Percentiles rank a stretch among this genome's conserved stretches.
Conservation (phyloP, 805 yeast species). For the Saccharomycopsis sp. region DNA sequence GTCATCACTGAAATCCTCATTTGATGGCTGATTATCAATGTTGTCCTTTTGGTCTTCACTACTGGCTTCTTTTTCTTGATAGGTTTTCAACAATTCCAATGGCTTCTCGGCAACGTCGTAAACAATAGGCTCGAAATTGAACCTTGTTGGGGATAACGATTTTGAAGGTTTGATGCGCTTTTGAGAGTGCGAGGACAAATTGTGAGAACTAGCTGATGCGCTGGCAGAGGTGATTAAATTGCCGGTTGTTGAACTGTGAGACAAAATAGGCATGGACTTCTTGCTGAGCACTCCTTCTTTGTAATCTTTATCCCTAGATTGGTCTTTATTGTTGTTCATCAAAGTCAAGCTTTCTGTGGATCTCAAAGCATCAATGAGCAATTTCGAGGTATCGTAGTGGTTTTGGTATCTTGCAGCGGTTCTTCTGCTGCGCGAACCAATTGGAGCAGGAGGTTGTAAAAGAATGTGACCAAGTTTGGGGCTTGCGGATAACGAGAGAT, state of each 20-base stretch:
- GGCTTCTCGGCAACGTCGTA: slow-evolving; percentile 18
- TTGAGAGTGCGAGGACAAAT: too few relatives aligned
- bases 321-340: slow-evolving; percentile 9
- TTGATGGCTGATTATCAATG: neutral
- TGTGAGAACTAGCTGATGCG: neutral
- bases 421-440: slow-evolving; percentile 22
- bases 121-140: slow-evolving; percentile 19
- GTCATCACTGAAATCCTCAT: slow-evolving; percentile 7
- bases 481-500: slow-evolving; percentile 3
- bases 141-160: slow-evolving; percentile 16
- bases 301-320: too few relatives aligned
- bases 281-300: slow-evolving; percentile 14
- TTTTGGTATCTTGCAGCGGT: slow-evolving; percentile 43
- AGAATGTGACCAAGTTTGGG: slow-evolving; percentile 15
- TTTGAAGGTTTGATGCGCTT: slow-evolving; percentile 7
- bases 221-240: neutral
- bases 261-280: slow-evolving; percentile 13
- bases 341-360: slow-evolving; percentile 29
- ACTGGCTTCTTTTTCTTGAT: slow-evolving; percentile 5
- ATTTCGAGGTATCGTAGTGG: slow-evolving; percentile 37
- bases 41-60: slow-evolving; percentile 1
- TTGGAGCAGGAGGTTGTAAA: slow-evolving; percentile 19
- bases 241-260: neutral
- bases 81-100: slow-evolving; percentile 9
- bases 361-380: slow-evolving; percentile 37